phyloP scores from a whole-genome alignment of 352 stramenopile genomes.

The Globisporangium uncinulatum region DNA sequence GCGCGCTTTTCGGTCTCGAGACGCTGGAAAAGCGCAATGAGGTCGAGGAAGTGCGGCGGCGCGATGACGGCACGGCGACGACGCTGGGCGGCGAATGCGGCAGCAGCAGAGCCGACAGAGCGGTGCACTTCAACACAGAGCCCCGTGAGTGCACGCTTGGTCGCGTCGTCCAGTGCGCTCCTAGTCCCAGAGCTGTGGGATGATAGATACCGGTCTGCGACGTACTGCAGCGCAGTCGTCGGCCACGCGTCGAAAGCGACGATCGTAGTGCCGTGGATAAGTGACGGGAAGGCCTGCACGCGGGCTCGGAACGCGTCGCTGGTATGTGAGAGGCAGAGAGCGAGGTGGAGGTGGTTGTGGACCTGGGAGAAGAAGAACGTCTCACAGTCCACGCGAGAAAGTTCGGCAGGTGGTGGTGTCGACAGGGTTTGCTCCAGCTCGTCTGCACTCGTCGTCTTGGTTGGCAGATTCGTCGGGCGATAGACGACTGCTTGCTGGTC shows the following conservation, averaged over 20 bases:
- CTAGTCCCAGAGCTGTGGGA: neutral
- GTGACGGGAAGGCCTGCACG: slow-evolving; percentile 88
- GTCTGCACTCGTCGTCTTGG: neutral
- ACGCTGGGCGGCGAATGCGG: slow-evolving; percentile 27
- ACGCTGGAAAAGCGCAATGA: slow-evolving; percentile 83
- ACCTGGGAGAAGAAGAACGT: slow-evolving; percentile 76
- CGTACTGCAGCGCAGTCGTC: slow-evolving; percentile 73
- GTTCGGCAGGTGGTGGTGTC: slow-evolving; percentile 5
- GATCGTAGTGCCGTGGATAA: slow-evolving; percentile 93
- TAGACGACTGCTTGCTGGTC: slow-evolving; percentile 1
- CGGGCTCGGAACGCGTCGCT: slow-evolving; percentile 74
- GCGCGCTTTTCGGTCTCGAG: slow-evolving; percentile 60
- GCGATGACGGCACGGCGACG: slow-evolving; percentile 55
- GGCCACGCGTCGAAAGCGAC: slow-evolving; percentile 94
- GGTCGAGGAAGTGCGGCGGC: slow-evolving; percentile 87
- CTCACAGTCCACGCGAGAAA: slow-evolving; percentile 70
- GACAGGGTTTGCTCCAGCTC: neutral
- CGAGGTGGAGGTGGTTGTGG: slow-evolving; percentile 84
- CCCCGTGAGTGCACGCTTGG: slow-evolving; percentile 23
- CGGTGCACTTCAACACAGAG: slow-evolving; percentile 60
- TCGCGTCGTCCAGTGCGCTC: slow-evolving; percentile 1
- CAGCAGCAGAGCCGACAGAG: slow-evolving; percentile 16
- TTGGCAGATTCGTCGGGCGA: neutral
- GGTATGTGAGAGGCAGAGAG: slow-evolving; percentile 88
- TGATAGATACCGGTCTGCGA: slow-evolving; percentile 58